Conservation (phyloP, 129 eudicot species). For the Logfia minima region DNA sequence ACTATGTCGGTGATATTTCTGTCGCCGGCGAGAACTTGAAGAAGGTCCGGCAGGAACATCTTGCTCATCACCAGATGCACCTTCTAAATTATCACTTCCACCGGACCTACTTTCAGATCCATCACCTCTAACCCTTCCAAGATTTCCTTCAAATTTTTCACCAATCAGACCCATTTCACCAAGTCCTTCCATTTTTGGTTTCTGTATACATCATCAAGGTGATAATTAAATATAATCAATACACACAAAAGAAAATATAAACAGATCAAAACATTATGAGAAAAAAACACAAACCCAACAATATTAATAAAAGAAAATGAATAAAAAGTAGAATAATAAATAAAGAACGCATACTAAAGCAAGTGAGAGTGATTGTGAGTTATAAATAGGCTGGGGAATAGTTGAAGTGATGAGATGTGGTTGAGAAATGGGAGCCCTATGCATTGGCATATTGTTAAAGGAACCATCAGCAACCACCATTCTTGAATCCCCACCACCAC, state of each 20-base stretch:
- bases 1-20: constrained; percentile 75
- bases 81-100: constrained; percentile 71
- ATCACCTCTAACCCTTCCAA: constrained; percentile 54
- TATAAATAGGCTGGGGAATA: constrained; percentile 44
- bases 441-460: constrained; percentile 39
- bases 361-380: constrained; percentile 57
- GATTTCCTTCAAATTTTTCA: constrained; percentile 46
- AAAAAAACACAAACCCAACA: constrained; percentile 7
- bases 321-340: background rate
- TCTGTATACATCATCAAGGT: constrained; percentile 29
- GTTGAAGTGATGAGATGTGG: constrained; percentile 51
- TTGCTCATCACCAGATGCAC: constrained; percentile 67
- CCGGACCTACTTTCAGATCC: constrained; percentile 71
- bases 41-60: constrained; percentile 36
- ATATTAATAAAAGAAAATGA: background rate
- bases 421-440: constrained; percentile 51
- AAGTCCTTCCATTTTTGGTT: constrained; percentile 70
- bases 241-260: background rate
- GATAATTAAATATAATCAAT: constrained; percentile 5
- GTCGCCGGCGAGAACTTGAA: constrained; percentile 45
- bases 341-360: constrained; percentile 47
- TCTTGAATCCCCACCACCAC: constrained; percentile 53
- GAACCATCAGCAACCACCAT: constrained; percentile 52
- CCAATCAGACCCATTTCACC: constrained; percentile 62
- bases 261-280: background rate